A percentile compares a stretch with the other conserved stretches of the same genome.
phyloP scores from a whole-genome alignment of 2,329 filamentous ascomycete species.

The Botrytis galanthina region DNA sequence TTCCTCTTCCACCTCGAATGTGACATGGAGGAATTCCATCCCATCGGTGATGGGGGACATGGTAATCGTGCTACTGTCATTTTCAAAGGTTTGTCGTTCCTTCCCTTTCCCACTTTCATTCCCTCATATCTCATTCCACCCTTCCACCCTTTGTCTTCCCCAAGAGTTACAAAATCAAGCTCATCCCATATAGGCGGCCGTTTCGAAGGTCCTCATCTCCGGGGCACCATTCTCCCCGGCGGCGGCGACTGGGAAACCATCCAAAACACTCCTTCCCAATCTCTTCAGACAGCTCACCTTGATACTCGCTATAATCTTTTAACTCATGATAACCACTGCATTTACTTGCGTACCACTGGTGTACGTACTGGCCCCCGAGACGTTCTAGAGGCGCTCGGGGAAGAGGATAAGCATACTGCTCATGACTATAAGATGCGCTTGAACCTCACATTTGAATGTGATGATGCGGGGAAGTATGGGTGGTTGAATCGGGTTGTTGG shows the following conservation, averaged over 20 bases:
- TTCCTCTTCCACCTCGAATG: slow-evolving; percentile 12
- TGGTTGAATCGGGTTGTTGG: slow-evolving; percentile 32
- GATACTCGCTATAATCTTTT: slow-evolving; percentile 8
- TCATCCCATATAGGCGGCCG: slow-evolving; percentile 5
- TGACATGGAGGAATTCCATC: neutral
- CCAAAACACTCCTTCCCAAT: slow-evolving; percentile 18
- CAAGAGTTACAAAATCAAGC: neutral
- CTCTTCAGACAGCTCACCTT: neutral
- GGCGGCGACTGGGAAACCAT: slow-evolving; percentile 17
- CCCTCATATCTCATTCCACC: neutral
- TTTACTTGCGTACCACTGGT: neutral
- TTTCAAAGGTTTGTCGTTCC: neutral
- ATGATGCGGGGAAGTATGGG: slow-evolving; percentile 31
- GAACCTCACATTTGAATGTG: slow-evolving; percentile 35
- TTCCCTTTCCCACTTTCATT: neutral
- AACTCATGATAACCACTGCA: slow-evolving; percentile 1
- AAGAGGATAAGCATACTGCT: neutral
- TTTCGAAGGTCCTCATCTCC: slow-evolving; percentile 19
- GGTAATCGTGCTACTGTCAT: neutral
- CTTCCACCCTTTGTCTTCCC: neutral
- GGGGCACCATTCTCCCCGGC: slow-evolving; percentile 9
- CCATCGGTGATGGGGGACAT: neutral
- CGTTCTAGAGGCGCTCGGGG: neutral
- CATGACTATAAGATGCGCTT: slow-evolving; percentile 35
- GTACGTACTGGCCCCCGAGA: neutral